phyloP scores from a whole-genome alignment of 768 basidiomycete genomes.

The Naganishia antarctica region DNA sequence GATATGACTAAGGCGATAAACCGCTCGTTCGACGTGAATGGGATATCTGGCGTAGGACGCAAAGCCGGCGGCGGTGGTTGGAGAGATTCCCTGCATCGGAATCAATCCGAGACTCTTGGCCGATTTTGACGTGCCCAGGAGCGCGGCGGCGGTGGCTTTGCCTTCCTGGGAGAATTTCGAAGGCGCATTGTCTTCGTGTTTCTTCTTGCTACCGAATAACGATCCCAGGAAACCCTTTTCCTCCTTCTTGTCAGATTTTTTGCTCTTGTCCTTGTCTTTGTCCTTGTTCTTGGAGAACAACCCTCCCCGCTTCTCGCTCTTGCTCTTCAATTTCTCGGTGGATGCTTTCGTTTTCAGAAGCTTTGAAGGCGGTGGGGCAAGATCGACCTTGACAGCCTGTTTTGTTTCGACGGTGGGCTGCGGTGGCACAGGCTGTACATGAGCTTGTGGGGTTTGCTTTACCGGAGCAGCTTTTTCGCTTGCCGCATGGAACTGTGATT shows the following conservation, averaged over 20 bases:
- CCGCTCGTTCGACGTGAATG: conserved; percentile 96
- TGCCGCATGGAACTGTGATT: neutral
- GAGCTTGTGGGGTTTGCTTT: neutral
- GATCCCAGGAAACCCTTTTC: conserved; percentile 83
- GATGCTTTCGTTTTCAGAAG: conserved; percentile 20
- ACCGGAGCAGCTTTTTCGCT: conserved; percentile 4
- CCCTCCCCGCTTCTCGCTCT: conserved; percentile 37
- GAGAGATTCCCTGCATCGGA: conserved; percentile 43
- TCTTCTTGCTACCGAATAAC: conserved; percentile 79
- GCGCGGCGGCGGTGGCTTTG: conserved; percentile 77
- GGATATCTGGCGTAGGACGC: conserved; percentile 72
- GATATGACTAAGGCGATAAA: conserved; percentile 95
- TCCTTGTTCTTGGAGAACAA: conserved; percentile 32
- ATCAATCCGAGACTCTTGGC: conserved; percentile 56
- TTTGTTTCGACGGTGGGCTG: neutral
- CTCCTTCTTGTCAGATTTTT: conserved; percentile 47
- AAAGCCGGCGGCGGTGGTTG: conserved; percentile 48
- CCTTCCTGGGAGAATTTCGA: conserved; percentile 54
- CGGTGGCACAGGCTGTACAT: neutral
- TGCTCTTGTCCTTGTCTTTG: conserved; percentile 29
- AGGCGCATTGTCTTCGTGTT: conserved; percentile 57
- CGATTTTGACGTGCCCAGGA: conserved; percentile 77
- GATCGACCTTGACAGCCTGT: neutral
- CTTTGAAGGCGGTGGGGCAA: conserved; percentile 19
- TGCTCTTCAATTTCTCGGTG: conserved; percentile 26